Evolutionary conservation across 2,329 filamentous ascomycete species (phyloP), one percentile per base, ranked within the genome.

Genomic region (Plenodomus tracheiphilus): DNA sequence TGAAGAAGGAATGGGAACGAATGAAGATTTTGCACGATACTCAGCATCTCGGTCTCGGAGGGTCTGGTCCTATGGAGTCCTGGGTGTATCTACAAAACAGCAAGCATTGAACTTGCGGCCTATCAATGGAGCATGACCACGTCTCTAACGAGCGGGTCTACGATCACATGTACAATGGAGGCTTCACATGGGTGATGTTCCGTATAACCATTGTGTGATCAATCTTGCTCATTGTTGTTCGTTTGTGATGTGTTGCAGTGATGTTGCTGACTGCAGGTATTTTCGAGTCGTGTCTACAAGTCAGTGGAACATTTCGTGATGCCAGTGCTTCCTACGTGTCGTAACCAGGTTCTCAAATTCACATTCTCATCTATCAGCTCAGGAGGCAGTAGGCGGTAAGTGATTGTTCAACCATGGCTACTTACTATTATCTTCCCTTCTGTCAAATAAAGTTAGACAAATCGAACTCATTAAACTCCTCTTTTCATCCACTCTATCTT

Each of bases 141-240:
- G 63, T 61, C 60, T 65, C 69, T 65, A 59, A 63, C 50, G 63
- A 68, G 69, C 61, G 54, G 62, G 67, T 61, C 66, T 65, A 59
- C 50, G 65, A 72, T 72, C 70, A 74, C 73, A 76, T 58, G 72
- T 71, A 75, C 77, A 79, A 81, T 81, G 79, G 78, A 81, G 79
- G 79, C 78, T 77, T 79, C 79, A 81, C 79, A 67, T 73, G 74
- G 78, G 79, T 81, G 79, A 77, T 73, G 73, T 73, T 75, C 79
- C 79, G 79, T 72, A 76, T 78, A 81, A 81, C 78, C 79, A 81
- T 81, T 80, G 76, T 68, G 55, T 79, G 76, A 75, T 74, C 69
- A 64, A 43, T 61, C 46, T 37, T 56, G 53, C 51, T 41, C 39
- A 52, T 59, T 51, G 32, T 37, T 51, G 46, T 53, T 39, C 49